Percentiles rank a stretch among this genome's conserved stretches.
Conservation (phyloP, 73 alveolate species). For the Paramecium tetraurelia region DNA sequence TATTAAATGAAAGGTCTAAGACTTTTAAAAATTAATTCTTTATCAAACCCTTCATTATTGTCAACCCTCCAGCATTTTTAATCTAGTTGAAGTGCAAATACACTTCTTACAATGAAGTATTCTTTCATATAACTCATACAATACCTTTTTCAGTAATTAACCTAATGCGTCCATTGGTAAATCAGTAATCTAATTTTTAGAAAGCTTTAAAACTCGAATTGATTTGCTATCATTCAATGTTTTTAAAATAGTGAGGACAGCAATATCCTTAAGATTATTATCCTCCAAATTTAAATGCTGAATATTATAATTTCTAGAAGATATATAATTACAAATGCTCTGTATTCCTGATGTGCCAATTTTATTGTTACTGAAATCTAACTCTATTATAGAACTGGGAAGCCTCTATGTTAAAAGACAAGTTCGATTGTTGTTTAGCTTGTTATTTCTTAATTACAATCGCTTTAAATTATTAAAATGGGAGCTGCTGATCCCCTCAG, state of each 20-base stretch:
- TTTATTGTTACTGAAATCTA: constrained; percentile 10
- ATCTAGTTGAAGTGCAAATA: constrained; percentile 52
- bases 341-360: constrained; percentile 16
- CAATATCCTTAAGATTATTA: constrained; percentile 52
- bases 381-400: neutral
- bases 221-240: constrained; percentile 44
- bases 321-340: neutral
- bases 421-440: constrained; percentile 8
- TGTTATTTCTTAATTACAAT: neutral
- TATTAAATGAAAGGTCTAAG: constrained; percentile 11
- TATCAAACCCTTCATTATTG: neutral
- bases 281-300: constrained; percentile 45
- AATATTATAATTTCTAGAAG: neutral
- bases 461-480: neutral
- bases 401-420: neutral
- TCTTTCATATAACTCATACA: neutral
- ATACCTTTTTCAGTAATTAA: neutral
- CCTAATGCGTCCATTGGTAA: constrained; percentile 29
- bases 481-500: neutral
- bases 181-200: constrained; percentile 49
- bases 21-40: constrained; percentile 37
- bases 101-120: neutral
- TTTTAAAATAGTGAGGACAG: neutral
- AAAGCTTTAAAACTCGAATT: constrained; percentile 23
- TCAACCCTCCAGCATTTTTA: constrained; percentile 48